Percentiles rank a stretch among this genome's conserved stretches.
Conservation (phyloP, 1,139 yeast species). For the Geotrichum reessii region DNA sequence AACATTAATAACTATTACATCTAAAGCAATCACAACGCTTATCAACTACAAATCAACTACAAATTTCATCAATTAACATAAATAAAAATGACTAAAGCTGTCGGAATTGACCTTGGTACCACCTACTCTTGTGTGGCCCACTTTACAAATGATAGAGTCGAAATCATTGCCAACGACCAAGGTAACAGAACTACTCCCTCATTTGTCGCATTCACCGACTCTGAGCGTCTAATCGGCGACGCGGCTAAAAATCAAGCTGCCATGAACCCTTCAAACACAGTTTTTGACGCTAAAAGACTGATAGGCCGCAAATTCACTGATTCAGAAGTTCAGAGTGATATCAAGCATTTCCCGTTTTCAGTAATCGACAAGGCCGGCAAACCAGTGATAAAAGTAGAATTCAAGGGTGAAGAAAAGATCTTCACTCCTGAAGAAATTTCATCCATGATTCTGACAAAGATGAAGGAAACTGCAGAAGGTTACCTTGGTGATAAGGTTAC, state of each 20-base stretch:
- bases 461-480: constrained; percentile 94
- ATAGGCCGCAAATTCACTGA: constrained; percentile 90
- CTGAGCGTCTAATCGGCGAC: constrained; percentile 96
- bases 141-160: constrained; percentile 85
- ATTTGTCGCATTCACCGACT: constrained; percentile 91
- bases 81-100: constrained; percentile 34
- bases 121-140: constrained; percentile 97
- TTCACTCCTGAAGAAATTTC: constrained; percentile 96
- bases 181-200: constrained; percentile 98
- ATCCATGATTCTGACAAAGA: constrained; percentile 89
- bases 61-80: neutral
- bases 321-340: constrained; percentile 84
- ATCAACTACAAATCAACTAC: neutral
- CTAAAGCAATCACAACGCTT: neutral
- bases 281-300: constrained; percentile 94
- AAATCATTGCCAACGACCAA: constrained; percentile 94
- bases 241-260: constrained; percentile 99
- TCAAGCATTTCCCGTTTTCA: constrained; percentile 95
- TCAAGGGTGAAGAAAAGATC: constrained; percentile 86
- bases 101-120: constrained; percentile 91
- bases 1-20: neutral
- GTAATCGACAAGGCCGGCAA: constrained; percentile 79
- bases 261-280: constrained; percentile 92
- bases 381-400: constrained; percentile 88
- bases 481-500: constrained; percentile 80